Evolutionary conservation across 108 stramenopile species (phyloP), one percentile per base, ranked within the genome.

Genomic region (Parietichytrium sp.): DNA sequence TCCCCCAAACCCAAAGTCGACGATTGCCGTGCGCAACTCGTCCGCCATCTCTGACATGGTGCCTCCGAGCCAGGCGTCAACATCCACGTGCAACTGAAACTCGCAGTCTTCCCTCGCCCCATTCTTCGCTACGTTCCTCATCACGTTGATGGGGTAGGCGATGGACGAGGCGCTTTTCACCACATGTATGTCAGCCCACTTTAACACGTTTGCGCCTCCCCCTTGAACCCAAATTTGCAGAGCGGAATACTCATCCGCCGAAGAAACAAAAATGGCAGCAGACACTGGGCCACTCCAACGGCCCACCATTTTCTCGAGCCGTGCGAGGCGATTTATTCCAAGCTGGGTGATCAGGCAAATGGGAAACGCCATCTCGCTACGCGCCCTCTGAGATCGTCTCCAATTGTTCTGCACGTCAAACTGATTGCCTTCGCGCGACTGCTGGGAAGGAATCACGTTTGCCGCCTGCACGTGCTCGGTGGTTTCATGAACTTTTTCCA

Each of bases 321-420:
- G 10, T 6, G 61, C 61, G 33, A 72, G 61, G 1, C 61, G 61
- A 20, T 72, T 72, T 0, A 72, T 23, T 23, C 61, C 61, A 25
- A 72, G 61, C 33, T 72, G 61, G 23, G 61, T 72, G n/a, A 72
- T 42, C 45, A 72, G 20, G 38, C 16, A 45, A 12, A 72, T 20
- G 15, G 20, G n/a, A n/a, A n/a, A n/a, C n/a, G n/a, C n/a, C n/a
- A n/a, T n/a, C n/a, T n/a, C n/a, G n/a, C n/a, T n/a, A n/a, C n/a
- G n/a, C n/a, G n/a, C n/a, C n/a, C n/a, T n/a, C n/a, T n/a, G n/a
- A n/a, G n/a, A n/a, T n/a, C n/a, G n/a, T n/a, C n/a, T n/a, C n/a
- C n/a, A n/a, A n/a, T n/a, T n/a, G n/a, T n/a, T n/a, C n/a, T n/a
- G n/a, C n/a, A n/a, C n/a, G n/a, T n/a, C n/a, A n/a, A n/a, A n/a